Percentiles rank a stretch among this genome's conserved stretches.
phyloP scores from a whole-genome alignment of 768 basidiomycete species.

The Boletus patriciae region DNA sequence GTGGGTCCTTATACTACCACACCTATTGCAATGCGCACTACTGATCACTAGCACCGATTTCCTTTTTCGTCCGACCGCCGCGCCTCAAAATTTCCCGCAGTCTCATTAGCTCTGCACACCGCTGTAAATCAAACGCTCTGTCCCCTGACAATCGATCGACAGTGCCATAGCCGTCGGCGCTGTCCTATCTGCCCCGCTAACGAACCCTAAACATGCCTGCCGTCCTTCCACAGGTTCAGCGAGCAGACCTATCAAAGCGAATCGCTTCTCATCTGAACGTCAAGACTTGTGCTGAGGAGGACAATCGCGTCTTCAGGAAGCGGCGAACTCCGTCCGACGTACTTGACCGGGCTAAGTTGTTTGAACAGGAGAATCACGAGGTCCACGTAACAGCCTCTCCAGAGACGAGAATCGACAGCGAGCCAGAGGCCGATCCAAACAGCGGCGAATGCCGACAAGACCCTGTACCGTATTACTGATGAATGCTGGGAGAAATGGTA shows the following conservation, averaged over 20 bases:
- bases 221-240: conserved; percentile 36
- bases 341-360: conserved; percentile 43
- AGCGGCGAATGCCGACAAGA: conserved; percentile 66
- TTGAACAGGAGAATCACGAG: conserved; percentile 40
- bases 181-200: conserved; percentile 30
- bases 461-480: too few species aligned
- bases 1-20: too few species aligned
- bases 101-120: too few species aligned
- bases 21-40: too few species aligned
- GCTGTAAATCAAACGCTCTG: too few species aligned
- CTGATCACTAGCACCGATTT: too few species aligned
- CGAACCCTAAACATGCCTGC: conserved; percentile 8
- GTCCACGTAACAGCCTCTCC: too few species aligned
- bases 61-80: too few species aligned
- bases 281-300: conserved; percentile 48
- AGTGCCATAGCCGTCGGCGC: too few species aligned
- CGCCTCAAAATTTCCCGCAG: too few species aligned
- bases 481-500: too few species aligned
- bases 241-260: conserved; percentile 28
- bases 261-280: conserved; percentile 35
- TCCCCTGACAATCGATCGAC: too few species aligned
- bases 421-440: conserved; percentile 69
- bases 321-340: conserved; percentile 69
- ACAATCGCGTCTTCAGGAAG: conserved; percentile 66
- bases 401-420: conserved; percentile 41